Evolutionary conservation across 805 yeast species (phyloP).

Genomic region (Candida silvatica): DNA sequence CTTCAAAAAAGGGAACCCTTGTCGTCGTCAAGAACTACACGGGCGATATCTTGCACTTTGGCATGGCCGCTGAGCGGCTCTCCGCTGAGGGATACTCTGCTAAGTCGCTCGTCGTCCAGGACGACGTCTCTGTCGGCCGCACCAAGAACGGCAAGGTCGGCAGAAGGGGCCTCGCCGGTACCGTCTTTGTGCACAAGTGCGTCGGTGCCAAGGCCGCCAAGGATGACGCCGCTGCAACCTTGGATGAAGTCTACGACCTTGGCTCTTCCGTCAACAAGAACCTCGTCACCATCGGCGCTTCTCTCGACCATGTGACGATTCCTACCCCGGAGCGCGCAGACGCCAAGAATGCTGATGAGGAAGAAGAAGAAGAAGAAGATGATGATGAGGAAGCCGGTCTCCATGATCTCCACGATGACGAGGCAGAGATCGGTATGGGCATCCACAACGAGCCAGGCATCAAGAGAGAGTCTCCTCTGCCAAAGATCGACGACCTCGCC

Average conservation of each 20-base stretch:
- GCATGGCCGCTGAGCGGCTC: constrained; percentile 84
- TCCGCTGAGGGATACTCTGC: constrained; percentile 66
- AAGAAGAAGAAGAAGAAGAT: constrained; percentile 33
- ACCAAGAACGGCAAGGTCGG: constrained; percentile 88
- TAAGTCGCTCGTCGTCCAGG: constrained; percentile 73
- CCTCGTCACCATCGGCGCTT: constrained; percentile 81
- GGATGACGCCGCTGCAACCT: constrained; percentile 25
- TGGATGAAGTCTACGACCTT: constrained; percentile 45
- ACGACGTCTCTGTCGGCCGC: constrained; percentile 92
- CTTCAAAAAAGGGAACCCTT: constrained; percentile 55
- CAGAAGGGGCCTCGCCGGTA: constrained; percentile 90
- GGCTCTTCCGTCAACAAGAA: constrained; percentile 57
- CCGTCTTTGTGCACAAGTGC: constrained; percentile 76
- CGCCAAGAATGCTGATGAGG: constrained; percentile 21
- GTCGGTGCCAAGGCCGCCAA: constrained; percentile 54
- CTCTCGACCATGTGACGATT: constrained; percentile 81
- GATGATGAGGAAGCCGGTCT: constrained; percentile 27
- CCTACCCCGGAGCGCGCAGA: constrained; percentile 31
- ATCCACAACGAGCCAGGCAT: constrained; percentile 94
- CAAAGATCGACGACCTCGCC: constrained; percentile 55
- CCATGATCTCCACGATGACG: constrained; percentile 41
- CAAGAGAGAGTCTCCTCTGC: constrained; percentile 54
- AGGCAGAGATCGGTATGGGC: constrained; percentile 91
- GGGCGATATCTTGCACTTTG: constrained; percentile 90
- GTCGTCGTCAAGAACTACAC: constrained; percentile 87